Percentiles rank a stretch among this genome's conserved stretches.
These are phyloP conservation scores for Candida awuae DNA, from an alignment of 805 yeast genomes.

Conservation along the genomic window DNA sequence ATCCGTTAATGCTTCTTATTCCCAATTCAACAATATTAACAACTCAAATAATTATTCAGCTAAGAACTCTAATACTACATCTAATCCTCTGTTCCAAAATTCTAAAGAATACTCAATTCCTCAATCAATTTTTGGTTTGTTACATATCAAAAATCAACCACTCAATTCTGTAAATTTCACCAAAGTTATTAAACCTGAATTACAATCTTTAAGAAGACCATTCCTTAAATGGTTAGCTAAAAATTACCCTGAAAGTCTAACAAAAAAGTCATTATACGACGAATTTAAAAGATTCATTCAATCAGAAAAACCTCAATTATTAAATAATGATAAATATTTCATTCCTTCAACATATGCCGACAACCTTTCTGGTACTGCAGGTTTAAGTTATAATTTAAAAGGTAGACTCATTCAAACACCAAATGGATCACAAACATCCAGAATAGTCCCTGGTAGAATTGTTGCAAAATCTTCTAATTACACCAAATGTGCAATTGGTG, in stretches of 20 bases:
- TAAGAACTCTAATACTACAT: neutral
- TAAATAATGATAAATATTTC: conserved; percentile 3
- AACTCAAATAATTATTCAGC: neutral
- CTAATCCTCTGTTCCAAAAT: conserved; percentile 37
- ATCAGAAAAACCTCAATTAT: conserved; percentile 16
- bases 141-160: conserved; percentile 21
- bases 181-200: conserved; percentile 28
- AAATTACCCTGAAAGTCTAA: conserved; percentile 38
- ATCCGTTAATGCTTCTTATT: conserved; percentile 29
- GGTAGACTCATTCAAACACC: conserved; percentile 68
- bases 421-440: conserved; percentile 48
- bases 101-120: conserved; percentile 17
- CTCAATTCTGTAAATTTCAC: conserved; percentile 17
- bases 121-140: conserved; percentile 22
- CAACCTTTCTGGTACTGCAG: conserved; percentile 56
- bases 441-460: conserved; percentile 63
- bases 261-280: conserved; percentile 8
- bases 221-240: conserved; percentile 49
- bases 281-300: conserved; percentile 36
- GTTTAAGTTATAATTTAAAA: conserved; percentile 58
- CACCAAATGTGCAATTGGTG: conserved; percentile 51
- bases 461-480: conserved; percentile 35
- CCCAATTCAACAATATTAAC: conserved; percentile 3
- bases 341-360: conserved; percentile 19
- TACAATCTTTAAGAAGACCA: conserved; percentile 41